Conservation (phyloP, 257 asterid genomes). For the Solanum medicagineum region DNA sequence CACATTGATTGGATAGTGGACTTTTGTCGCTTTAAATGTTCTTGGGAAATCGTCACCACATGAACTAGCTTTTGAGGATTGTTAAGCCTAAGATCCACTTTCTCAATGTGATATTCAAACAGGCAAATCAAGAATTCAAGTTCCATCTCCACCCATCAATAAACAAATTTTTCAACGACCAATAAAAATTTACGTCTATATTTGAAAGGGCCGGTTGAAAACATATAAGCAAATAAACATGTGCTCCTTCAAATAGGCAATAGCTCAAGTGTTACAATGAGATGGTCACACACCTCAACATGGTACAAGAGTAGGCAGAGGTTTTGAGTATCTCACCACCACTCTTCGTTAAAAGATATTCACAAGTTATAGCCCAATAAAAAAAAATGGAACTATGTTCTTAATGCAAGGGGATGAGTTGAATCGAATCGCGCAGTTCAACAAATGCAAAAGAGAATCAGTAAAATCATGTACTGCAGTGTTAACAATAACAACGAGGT, state of each 20-base stretch:
- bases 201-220: not conserved
- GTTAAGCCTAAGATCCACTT: not conserved
- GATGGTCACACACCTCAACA: not conserved
- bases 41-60: not conserved
- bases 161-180: not conserved
- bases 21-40: not conserved
- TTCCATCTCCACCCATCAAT: not conserved
- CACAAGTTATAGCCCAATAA: not conserved
- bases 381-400: not conserved
- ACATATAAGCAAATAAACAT: not conserved
- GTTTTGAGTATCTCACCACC: not conserved
- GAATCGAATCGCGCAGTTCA: not conserved
- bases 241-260: not conserved
- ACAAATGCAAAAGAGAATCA: not conserved
- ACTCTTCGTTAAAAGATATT: not conserved
- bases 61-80: not conserved
- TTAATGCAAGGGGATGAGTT: not conserved
- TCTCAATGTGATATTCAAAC: not conserved
- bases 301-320: not conserved
- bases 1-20: not conserved
- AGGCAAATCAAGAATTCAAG: not conserved
- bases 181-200: not conserved
- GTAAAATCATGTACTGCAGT: not conserved
- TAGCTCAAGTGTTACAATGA: not conserved
- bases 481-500: not conserved